These are phyloP conservation scores for Graphiopsis chlorocephala DNA, from an alignment of 2,329 filamentous ascomycete species.

Conservation along the genomic window DNA sequence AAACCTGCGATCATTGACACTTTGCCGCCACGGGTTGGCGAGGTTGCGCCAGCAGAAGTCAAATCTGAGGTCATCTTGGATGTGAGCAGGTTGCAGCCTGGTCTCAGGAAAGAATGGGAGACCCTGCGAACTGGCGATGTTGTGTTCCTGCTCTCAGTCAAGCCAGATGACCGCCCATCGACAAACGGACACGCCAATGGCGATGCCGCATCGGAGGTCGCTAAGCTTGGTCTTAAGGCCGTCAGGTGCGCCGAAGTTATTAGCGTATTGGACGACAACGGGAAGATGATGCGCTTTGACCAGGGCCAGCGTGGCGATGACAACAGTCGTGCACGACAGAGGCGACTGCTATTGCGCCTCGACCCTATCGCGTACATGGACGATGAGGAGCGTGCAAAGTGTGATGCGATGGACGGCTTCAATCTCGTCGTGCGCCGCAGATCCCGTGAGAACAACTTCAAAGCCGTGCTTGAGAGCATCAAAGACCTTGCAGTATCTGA, in stretches of 20 bases:
- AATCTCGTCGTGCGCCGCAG: slow-evolving; percentile 82
- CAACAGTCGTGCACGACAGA: slow-evolving; percentile 57
- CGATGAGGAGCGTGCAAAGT: slow-evolving; percentile 68
- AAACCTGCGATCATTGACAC: slow-evolving; percentile 87
- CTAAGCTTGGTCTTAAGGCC: slow-evolving; percentile 62
- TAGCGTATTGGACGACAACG: slow-evolving; percentile 82
- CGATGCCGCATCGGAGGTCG: slow-evolving; percentile 50
- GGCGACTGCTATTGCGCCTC: slow-evolving; percentile 75
- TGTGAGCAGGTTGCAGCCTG: slow-evolving; percentile 72
- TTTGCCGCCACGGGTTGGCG: slow-evolving; percentile 76
- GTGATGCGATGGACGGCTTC: slow-evolving; percentile 76
- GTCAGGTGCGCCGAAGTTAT: slow-evolving; percentile 83
- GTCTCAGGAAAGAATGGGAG: slow-evolving; percentile 84
- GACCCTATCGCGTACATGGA: slow-evolving; percentile 74
- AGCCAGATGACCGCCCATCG: slow-evolving; percentile 54
- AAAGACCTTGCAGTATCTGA: slow-evolving; percentile 80
- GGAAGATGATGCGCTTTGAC: slow-evolving; percentile 65
- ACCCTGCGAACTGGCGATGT: slow-evolving; percentile 81
- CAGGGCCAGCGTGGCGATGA: slow-evolving; percentile 56
- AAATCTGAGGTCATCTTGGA: slow-evolving; percentile 84
- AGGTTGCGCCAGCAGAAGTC: slow-evolving; percentile 77
- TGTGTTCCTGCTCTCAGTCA: slow-evolving; percentile 78
- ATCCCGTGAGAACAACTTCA: slow-evolving; percentile 95
- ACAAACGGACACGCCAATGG: slow-evolving; percentile 53
- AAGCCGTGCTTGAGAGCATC: slow-evolving; percentile 86